These are phyloP conservation scores for Gentiana straminea DNA, from an alignment of 257 asterid genomes.

Conservation along the genomic window DNA sequence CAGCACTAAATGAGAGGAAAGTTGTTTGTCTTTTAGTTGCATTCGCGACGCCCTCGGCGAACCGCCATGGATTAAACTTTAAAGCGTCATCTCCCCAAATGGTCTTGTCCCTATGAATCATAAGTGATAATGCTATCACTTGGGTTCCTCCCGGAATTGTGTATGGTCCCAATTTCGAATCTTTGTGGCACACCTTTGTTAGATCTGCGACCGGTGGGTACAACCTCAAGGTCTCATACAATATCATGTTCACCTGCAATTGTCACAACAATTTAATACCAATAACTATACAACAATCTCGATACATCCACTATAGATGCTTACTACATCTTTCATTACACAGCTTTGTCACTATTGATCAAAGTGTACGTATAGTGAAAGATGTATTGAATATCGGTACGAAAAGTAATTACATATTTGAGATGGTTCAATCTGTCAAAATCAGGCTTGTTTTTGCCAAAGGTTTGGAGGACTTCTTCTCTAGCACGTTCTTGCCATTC, in stretches of 20 bases:
- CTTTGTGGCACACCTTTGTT: not conserved
- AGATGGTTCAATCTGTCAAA: slow-evolving; percentile 1
- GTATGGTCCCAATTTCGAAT: not conserved
- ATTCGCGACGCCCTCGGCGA: slow-evolving; percentile 13
- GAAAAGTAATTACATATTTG: slow-evolving; percentile 1
- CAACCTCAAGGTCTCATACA: not conserved
- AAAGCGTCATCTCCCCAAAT: slow-evolving; percentile 13
- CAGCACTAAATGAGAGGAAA: slow-evolving; percentile 14
- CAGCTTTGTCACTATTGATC: no score
- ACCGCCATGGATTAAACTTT: slow-evolving; percentile 16
- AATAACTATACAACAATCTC: no score
- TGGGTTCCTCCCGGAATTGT: not conserved
- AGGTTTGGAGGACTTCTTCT: slow-evolving; percentile 6
- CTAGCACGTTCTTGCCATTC: slow-evolving; percentile 10
- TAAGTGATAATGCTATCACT: not conserved
- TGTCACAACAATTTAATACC: no score
- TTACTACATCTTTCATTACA: no score
- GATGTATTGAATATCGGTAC: no score
- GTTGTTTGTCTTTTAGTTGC: slow-evolving; percentile 8
- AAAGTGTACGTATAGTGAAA: no score
- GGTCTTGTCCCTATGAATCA: not conserved
- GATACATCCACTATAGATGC: no score
- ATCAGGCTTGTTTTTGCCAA: slow-evolving; percentile 5
- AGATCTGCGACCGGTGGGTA: slow-evolving; percentile 1
- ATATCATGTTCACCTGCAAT: not conserved